These are phyloP conservation scores for Tylopilus orsonianus DNA, from an alignment of 1,284 basidiomycete species.

Conservation along the genomic window DNA sequence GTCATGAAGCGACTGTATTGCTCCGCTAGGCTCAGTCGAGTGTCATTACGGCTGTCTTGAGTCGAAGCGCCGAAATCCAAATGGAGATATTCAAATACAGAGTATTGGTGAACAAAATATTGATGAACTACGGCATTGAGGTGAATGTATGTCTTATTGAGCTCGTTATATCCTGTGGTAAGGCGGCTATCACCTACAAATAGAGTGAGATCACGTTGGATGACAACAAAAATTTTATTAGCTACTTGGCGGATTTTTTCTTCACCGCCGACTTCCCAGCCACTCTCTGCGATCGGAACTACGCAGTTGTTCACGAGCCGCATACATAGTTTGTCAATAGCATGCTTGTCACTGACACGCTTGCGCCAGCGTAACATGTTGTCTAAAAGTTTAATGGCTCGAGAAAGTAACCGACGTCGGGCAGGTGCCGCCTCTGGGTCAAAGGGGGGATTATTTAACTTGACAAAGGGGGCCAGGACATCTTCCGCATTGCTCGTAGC, in stretches of 20 bases:
- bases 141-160: conserved; percentile 21
- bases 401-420: conserved; percentile 66
- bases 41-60: background rate
- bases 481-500: conserved; percentile 50
- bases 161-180: conserved; percentile 44
- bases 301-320: conserved; percentile 63
- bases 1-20: too few species aligned
- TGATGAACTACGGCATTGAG: conserved; percentile 12
- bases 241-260: conserved; percentile 64
- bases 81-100: conserved; percentile 5
- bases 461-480: conserved; percentile 45
- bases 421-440: conserved; percentile 77
- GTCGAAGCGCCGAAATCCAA: background rate
- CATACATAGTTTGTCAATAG: conserved; percentile 55
- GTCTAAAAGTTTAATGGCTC: conserved; percentile 71
- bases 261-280: conserved; percentile 89
- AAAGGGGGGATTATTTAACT: conserved; percentile 53
- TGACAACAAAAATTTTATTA: conserved; percentile 3
- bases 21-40: too few species aligned
- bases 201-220: conserved; percentile 8
- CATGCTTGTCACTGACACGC: conserved; percentile 63
- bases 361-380: conserved; percentile 79
- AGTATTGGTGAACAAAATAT: background rate
- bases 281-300: conserved; percentile 66
- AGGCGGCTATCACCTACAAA: conserved; percentile 41